Evolutionary conservation across 2,329 filamentous ascomycete genomes (phyloP).

Genomic region (Bipolaris gigantea): DNA sequence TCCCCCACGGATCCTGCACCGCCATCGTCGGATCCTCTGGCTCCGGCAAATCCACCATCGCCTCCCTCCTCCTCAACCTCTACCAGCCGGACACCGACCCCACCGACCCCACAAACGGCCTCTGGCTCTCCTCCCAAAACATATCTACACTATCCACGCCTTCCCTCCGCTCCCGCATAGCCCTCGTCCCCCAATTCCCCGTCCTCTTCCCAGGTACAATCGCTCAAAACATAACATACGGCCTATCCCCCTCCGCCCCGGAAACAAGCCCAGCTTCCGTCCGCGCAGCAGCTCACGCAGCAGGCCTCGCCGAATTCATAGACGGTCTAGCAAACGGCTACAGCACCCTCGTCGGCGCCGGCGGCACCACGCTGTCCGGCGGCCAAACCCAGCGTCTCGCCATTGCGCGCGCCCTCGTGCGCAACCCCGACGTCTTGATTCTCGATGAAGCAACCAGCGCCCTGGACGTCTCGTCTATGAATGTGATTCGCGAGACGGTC

Average conservation of each 20-base stretch:
- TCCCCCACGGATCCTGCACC: slow-evolving; percentile 66
- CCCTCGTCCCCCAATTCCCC: slow-evolving; percentile 70
- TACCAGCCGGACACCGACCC: slow-evolving; percentile 52
- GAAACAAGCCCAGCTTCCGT: slow-evolving; percentile 53
- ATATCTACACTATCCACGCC: slow-evolving; percentile 62
- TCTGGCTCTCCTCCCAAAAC: slow-evolving; percentile 43
- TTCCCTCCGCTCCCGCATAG: slow-evolving; percentile 62
- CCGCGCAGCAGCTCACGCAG: slow-evolving; percentile 54
- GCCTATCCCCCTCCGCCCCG: slow-evolving; percentile 60
- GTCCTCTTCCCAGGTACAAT: slow-evolving; percentile 78
- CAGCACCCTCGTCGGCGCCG: slow-evolving; percentile 73
- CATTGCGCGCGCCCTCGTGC: slow-evolving; percentile 76
- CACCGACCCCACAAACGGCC: too few relatives aligned
- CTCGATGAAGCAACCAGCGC: slow-evolving; percentile 87
- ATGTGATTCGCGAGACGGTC: slow-evolving; percentile 66
- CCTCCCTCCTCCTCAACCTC: slow-evolving; percentile 72
- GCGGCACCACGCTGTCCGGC: slow-evolving; percentile 72
- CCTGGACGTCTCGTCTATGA: slow-evolving; percentile 70
- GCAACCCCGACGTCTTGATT: slow-evolving; percentile 71
- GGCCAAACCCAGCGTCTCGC: slow-evolving; percentile 82
- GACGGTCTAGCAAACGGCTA: slow-evolving; percentile 70
- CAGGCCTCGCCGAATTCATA: slow-evolving; percentile 78
- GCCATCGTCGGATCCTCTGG: slow-evolving; percentile 84
- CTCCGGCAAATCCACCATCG: slow-evolving; percentile 87
- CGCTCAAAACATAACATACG: slow-evolving; percentile 81